Percentiles rank a stretch among this genome's conserved stretches.
Evolutionary conservation across 2,329 filamentous ascomycete genomes (phyloP).

Genomic region (Microcyclospora pomicola): DNA sequence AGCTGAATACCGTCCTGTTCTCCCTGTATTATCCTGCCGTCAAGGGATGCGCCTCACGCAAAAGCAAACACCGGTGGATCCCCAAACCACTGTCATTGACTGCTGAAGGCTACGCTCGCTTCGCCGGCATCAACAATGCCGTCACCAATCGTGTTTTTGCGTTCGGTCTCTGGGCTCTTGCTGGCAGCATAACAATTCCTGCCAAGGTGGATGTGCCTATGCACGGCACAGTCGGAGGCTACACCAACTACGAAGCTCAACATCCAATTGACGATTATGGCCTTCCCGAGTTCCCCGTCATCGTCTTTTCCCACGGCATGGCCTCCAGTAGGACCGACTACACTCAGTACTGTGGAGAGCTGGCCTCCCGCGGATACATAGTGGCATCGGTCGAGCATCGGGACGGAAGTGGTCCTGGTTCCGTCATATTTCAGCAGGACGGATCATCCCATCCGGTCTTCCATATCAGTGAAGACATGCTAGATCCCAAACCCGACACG

Average conservation of each 20-base stretch:
- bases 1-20: slow-evolving; percentile 32
- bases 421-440: slow-evolving; percentile 25
- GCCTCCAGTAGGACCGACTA: slow-evolving; percentile 32
- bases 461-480: slow-evolving; percentile 24
- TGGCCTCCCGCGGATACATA: slow-evolving; percentile 32
- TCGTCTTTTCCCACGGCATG: slow-evolving; percentile 36
- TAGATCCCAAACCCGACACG: slow-evolving; percentile 17
- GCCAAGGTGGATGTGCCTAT: slow-evolving; percentile 31
- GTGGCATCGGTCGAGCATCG: slow-evolving; percentile 35
- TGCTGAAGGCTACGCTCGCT: slow-evolving; percentile 31
- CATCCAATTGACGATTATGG: slow-evolving; percentile 18
- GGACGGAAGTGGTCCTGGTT: slow-evolving; percentile 33
- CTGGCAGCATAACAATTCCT: slow-evolving; percentile 29
- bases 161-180: slow-evolving; percentile 28
- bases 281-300: slow-evolving; percentile 25
- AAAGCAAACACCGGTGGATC: slow-evolving; percentile 28
- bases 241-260: slow-evolving; percentile 17
- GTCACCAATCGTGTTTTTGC: slow-evolving; percentile 27
- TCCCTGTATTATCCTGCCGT: slow-evolving; percentile 33
- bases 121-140: slow-evolving; percentile 26
- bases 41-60: slow-evolving; percentile 12
- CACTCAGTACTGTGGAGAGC: slow-evolving; percentile 32
- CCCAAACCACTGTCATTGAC: slow-evolving; percentile 30
- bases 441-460: slow-evolving; percentile 23
- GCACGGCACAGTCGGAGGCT: slow-evolving; percentile 16